Evolutionary conservation across 1,284 basidiomycete species (phyloP).

Genomic region (Cryptococcus sp.): DNA sequence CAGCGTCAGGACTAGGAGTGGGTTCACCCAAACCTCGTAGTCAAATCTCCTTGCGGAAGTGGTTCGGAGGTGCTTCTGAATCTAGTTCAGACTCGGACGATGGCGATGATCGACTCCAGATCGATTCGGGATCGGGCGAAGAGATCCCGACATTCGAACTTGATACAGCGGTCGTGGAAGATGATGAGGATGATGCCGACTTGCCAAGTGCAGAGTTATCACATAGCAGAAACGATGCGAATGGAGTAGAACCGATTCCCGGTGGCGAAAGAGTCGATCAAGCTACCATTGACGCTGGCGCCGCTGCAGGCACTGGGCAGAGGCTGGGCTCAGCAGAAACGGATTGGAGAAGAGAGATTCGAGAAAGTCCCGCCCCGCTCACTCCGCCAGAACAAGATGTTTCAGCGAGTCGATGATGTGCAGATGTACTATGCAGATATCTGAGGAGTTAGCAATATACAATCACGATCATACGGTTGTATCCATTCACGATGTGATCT

Average conservation of each 20-base stretch:
- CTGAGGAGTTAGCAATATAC: too few species aligned
- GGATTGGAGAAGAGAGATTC: too few species aligned
- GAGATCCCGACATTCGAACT: conserved; percentile 9
- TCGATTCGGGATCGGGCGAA: conserved; percentile 7
- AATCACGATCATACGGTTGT: too few species aligned
- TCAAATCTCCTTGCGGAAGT: conserved; percentile 35
- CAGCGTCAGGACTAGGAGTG: too few species aligned
- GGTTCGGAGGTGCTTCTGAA: conserved; percentile 35
- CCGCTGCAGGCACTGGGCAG: too few species aligned
- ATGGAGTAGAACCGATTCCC: conserved; percentile 16
- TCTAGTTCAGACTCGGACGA: conserved; percentile 19
- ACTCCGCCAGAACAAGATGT: too few species aligned
- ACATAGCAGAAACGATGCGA: conserved; percentile 4
- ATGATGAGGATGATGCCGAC: conserved; percentile 16
- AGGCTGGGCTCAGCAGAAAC: too few species aligned
- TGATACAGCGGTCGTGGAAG: conserved; percentile 2
- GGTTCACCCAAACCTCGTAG: conserved; percentile 19
- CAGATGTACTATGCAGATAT: too few species aligned
- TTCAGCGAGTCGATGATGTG: too few species aligned
- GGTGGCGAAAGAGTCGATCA: conserved; percentile 27
- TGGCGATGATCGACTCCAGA: conserved; percentile 4
- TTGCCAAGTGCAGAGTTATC: not conserved
- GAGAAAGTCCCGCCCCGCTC: too few species aligned
- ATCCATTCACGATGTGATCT: too few species aligned
- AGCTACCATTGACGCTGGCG: not conserved